Conservation (phyloP, 2,329 filamentous ascomycete species). For the Colletotrichum sp. region DNA sequence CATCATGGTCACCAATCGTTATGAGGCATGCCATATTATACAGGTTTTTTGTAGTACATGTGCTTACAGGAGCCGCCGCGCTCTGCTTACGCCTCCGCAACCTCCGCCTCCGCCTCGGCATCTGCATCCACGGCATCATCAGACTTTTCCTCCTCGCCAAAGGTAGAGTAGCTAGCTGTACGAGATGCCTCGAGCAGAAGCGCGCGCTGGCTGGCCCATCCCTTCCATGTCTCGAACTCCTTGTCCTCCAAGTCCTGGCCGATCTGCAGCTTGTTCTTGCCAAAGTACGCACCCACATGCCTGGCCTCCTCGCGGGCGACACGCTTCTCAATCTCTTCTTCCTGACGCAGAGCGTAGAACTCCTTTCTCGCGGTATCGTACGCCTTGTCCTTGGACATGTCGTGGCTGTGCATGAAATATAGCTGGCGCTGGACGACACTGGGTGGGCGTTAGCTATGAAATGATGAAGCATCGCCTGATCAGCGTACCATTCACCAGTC, state of each 20-base stretch:
- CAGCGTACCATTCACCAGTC: constrained; percentile 79
- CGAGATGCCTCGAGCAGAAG: constrained; percentile 43
- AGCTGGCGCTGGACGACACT: constrained; percentile 94
- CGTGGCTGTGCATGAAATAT: constrained; percentile 75
- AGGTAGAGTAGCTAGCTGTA: constrained; percentile 47
- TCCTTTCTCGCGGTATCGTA: constrained; percentile 90
- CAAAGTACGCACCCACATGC: constrained; percentile 87
- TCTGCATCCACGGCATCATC: constrained; percentile 23
- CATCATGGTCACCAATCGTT: neutral
- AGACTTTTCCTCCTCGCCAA: constrained; percentile 39
- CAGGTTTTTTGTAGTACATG: constrained; percentile 16
- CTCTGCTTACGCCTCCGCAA: neutral
- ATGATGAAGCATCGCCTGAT: neutral
- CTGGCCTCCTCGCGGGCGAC: constrained; percentile 88
- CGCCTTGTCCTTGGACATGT: constrained; percentile 68
- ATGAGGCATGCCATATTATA: constrained; percentile 21
- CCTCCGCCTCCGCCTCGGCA: constrained; percentile 23
- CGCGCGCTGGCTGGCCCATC: constrained; percentile 67
- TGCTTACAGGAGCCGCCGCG: neutral
- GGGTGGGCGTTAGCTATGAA: constrained; percentile 22
- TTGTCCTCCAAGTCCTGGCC: constrained; percentile 83
- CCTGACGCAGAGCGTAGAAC: constrained; percentile 85
- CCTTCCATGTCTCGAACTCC: constrained; percentile 84
- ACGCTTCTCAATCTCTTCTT: constrained; percentile 81
- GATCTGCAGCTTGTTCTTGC: constrained; percentile 74